Percentiles rank a stretch among this genome's conserved stretches.
Evolutionary conservation across 192 early-diverging fungal species (phyloP).

Genomic region (Coemansia sp.): DNA sequence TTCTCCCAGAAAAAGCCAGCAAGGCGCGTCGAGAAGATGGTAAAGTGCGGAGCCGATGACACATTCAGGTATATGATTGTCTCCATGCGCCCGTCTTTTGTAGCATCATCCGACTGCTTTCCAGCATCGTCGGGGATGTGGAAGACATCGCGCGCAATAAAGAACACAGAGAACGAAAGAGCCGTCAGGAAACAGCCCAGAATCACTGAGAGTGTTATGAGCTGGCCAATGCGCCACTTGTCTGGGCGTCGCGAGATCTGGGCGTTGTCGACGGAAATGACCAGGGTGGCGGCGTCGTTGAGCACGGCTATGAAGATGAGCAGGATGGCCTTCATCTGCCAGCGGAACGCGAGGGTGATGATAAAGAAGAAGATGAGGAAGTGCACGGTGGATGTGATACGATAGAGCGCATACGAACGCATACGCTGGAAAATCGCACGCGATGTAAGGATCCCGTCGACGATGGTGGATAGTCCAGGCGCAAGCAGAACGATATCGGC

Average conservation of each 20-base stretch:
- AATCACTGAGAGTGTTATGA: constrained; percentile 77
- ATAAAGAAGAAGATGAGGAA: constrained; percentile 97
- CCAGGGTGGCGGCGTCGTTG: constrained; percentile 89
- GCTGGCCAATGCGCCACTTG: constrained; percentile 95
- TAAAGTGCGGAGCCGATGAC: constrained; percentile 88
- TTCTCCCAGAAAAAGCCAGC: constrained; percentile 87
- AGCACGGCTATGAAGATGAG: constrained; percentile 89
- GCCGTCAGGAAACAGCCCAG: constrained; percentile 73
- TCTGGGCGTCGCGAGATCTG: constrained; percentile 85
- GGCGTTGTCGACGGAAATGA: constrained; percentile 92
- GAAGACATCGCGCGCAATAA: constrained; percentile 67
- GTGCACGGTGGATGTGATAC: constrained; percentile 95
- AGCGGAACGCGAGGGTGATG: constrained; percentile 77
- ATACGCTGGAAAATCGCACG: constrained; percentile 96
- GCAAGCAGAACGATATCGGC: constrained; percentile 94
- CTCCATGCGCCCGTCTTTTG: constrained; percentile 58
- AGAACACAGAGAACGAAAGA: constrained; percentile 84
- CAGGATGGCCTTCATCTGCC: constrained; percentile 75
- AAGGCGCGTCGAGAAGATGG: constrained; percentile 91
- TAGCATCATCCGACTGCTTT: constrained; percentile 48
- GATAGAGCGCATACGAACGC: constrained; percentile 89
- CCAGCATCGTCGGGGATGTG: constrained; percentile 52
- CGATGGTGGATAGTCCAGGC: constrained; percentile 88
- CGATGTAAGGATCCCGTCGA: constrained; percentile 85
- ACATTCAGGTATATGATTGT: constrained; percentile 95